phyloP scores from a whole-genome alignment of 2,329 filamentous ascomycete species.

The Achaetomium macrosporum region DNA sequence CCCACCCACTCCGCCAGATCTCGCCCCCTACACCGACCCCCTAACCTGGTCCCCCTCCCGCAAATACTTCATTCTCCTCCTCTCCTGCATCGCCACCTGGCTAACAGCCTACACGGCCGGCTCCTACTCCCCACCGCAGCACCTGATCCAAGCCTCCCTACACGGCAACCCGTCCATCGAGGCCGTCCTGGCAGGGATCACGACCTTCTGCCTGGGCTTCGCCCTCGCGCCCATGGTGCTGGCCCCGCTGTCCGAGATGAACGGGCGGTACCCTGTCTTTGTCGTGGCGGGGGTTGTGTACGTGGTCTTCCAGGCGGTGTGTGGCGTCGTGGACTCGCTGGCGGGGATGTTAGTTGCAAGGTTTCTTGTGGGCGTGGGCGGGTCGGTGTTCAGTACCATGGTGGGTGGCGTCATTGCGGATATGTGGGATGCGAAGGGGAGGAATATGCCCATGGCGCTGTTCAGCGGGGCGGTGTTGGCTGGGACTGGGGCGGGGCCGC shows the following conservation, averaged over 20 bases:
- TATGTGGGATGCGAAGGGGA: slow-evolving; percentile 68
- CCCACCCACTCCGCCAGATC: slow-evolving; percentile 37
- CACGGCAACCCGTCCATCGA: slow-evolving; percentile 48
- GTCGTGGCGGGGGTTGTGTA: slow-evolving; percentile 67
- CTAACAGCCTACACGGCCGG: slow-evolving; percentile 78
- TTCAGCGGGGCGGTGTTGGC: slow-evolving; percentile 75
- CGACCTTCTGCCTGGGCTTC: slow-evolving; percentile 76
- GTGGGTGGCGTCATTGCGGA: slow-evolving; percentile 89
- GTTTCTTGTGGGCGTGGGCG: slow-evolving; percentile 72
- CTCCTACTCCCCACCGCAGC: slow-evolving; percentile 65
- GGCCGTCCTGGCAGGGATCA: slow-evolving; percentile 70
- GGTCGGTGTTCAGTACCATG: slow-evolving; percentile 77
- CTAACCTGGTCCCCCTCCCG: slow-evolving; percentile 64
- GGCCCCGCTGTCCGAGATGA: slow-evolving; percentile 82
- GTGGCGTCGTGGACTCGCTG: slow-evolving; percentile 63
- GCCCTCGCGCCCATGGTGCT: slow-evolving; percentile 80
- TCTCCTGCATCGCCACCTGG: slow-evolving; percentile 71
- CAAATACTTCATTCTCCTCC: slow-evolving; percentile 64
- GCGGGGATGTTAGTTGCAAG: slow-evolving; percentile 69
- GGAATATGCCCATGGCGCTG: slow-evolving; percentile 85
- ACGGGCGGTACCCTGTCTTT: slow-evolving; percentile 80
- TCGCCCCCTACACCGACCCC: slow-evolving; percentile 62
- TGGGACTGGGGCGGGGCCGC: slow-evolving; percentile 73
- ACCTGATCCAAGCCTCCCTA: slow-evolving; percentile 54
- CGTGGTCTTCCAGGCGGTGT: slow-evolving; percentile 64